phyloP scores from a whole-genome alignment of 108 stramenopile species.

The Skeletonema grethae region DNA sequence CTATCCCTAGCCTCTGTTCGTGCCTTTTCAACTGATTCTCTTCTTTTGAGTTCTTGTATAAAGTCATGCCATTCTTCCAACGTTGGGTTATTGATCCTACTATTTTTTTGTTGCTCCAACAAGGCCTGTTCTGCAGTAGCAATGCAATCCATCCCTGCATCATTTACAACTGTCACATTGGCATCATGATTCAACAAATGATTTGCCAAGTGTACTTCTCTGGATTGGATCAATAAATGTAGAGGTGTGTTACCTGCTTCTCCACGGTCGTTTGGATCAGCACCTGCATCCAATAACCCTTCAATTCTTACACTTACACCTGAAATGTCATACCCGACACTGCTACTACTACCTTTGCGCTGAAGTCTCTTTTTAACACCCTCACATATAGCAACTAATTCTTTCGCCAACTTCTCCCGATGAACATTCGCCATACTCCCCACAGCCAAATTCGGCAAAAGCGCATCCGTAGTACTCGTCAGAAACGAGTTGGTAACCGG shows the following conservation, averaged over 20 bases:
- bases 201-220: slow-evolving; percentile 28
- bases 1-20: slow-evolving; percentile 28
- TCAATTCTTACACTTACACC: slow-evolving; percentile 27
- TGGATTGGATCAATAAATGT: slow-evolving; percentile 42
- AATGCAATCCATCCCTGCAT: slow-evolving; percentile 43
- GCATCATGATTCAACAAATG: slow-evolving; percentile 43
- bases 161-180: slow-evolving; percentile 36
- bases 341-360: background rate
- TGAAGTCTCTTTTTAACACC: slow-evolving; percentile 18
- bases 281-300: slow-evolving; percentile 51
- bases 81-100: background rate
- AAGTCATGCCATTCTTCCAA: slow-evolving; percentile 37
- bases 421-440: slow-evolving; percentile 36
- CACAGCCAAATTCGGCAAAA: slow-evolving; percentile 39
- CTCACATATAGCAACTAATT: slow-evolving; percentile 27
- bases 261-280: slow-evolving; percentile 35
- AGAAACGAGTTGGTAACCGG: slow-evolving; percentile 48
- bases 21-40: slow-evolving; percentile 36
- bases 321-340: slow-evolving; percentile 2
- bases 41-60: slow-evolving; percentile 35
- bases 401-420: slow-evolving; percentile 37
- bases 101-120: background rate
- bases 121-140: slow-evolving; percentile 28
- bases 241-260: slow-evolving; percentile 39
- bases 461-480: slow-evolving; percentile 9